These are phyloP conservation scores for Protomyces inundatus DNA, from an alignment of 1,139 yeast species.

Conservation along the genomic window DNA sequence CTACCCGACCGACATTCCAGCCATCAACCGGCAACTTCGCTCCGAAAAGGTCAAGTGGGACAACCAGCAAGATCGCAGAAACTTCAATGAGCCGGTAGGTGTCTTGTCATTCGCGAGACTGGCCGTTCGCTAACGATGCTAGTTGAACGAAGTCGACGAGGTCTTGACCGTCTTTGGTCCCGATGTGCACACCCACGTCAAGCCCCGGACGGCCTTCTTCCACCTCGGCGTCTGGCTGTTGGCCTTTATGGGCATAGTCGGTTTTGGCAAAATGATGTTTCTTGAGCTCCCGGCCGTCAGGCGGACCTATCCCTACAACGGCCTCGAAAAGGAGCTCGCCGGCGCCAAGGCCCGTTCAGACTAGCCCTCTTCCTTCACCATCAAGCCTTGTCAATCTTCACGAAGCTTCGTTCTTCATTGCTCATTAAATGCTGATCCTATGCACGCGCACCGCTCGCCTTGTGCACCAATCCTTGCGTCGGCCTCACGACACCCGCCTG, in stretches of 20 bases:
- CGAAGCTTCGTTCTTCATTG: neutral
- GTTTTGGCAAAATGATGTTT: constrained; percentile 47
- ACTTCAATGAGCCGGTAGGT: constrained; percentile 56
- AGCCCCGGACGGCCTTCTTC: constrained; percentile 56
- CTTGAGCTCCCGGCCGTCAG: constrained; percentile 12
- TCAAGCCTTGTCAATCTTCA: neutral
- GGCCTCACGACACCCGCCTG: neutral
- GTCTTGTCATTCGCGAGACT: neutral
- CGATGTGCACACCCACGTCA: constrained; percentile 59
- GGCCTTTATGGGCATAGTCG: constrained; percentile 54
- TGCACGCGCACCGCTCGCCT: neutral
- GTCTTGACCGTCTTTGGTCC: constrained; percentile 83
- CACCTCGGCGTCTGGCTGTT: constrained; percentile 41
- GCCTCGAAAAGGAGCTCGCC: neutral
- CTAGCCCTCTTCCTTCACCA: neutral
- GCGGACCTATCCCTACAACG: constrained; percentile 22
- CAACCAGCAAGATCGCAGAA: constrained; percentile 77
- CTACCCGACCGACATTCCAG: constrained; percentile 19
- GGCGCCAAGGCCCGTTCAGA: neutral
- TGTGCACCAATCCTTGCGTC: neutral
- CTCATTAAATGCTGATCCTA: neutral
- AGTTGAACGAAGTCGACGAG: constrained; percentile 62
- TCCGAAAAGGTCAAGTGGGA: constrained; percentile 49
- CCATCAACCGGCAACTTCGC: constrained; percentile 11
- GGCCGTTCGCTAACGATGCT: neutral